Conservation (phyloP, 345 rosid species). For the Luvunga scandens region DNA sequence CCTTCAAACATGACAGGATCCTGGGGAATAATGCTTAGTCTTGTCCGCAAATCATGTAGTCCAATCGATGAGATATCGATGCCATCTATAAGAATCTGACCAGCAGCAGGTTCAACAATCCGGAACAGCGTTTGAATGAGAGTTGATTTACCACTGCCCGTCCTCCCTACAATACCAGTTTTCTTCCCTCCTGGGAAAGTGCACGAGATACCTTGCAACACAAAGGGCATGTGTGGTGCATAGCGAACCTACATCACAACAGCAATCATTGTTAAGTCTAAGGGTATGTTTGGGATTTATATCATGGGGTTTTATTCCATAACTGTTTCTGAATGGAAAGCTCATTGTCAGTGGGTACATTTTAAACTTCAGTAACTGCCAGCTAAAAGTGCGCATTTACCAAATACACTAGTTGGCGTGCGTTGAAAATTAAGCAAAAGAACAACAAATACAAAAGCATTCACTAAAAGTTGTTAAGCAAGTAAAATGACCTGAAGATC, state of each 20-base stretch:
- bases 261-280: not conserved
- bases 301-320: not conserved
- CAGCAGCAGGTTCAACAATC: constrained; percentile 71
- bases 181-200: constrained; percentile 73
- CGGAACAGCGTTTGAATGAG: constrained; percentile 83
- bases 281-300: not conserved
- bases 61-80: constrained; percentile 65
- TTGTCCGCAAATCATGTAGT: constrained; percentile 74
- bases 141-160: constrained; percentile 92
- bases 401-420: not conserved
- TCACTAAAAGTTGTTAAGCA: not conserved
- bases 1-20: constrained; percentile 98
- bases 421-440: not conserved
- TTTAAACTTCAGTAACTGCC: not conserved
- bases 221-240: constrained; percentile 81
- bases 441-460: no score
- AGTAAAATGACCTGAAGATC: constrained; percentile 10
- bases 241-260: constrained; percentile 54
- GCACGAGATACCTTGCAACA: constrained; percentile 72
- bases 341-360: not conserved
- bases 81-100: constrained; percentile 69
- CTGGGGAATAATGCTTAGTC: constrained; percentile 85
- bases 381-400: not conserved
- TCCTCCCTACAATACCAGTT: constrained; percentile 89
- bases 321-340: not conserved